These are phyloP conservation scores for Candida stauntonica DNA, from an alignment of 805 yeast species.

Conservation along the genomic window DNA sequence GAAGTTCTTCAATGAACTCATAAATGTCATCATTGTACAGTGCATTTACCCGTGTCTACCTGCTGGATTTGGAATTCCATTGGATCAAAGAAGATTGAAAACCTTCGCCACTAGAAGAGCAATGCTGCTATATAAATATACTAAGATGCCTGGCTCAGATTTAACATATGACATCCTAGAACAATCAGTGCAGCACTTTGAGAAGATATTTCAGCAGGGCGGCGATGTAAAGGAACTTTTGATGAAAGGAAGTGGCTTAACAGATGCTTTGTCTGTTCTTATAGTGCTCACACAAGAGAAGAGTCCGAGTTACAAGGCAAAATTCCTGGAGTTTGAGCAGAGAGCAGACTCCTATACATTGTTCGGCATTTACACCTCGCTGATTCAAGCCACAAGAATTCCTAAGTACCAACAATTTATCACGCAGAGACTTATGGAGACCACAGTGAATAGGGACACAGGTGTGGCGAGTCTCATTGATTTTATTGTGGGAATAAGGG, in stretches of 20 bases:
- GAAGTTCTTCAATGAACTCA: slow-evolving; percentile 60
- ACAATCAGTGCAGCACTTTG: slow-evolving; percentile 21
- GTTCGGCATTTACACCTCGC: slow-evolving; percentile 52
- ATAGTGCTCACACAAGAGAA: slow-evolving; percentile 33
- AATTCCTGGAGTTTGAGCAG: slow-evolving; percentile 32
- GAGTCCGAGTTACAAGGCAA: not conserved
- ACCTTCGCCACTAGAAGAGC: slow-evolving; percentile 34
- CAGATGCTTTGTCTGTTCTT: slow-evolving; percentile 51
- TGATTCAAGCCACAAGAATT: slow-evolving; percentile 47
- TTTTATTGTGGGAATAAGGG: slow-evolving; percentile 71
- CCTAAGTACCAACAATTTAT: slow-evolving; percentile 44
- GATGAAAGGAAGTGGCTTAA: slow-evolving; percentile 60
- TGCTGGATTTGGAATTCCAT: slow-evolving; percentile 55
- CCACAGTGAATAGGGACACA: slow-evolving; percentile 56
- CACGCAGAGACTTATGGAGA: slow-evolving; percentile 43
- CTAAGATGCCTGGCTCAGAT: slow-evolving; percentile 7
- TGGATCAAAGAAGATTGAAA: slow-evolving; percentile 53
- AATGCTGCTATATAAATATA: slow-evolving; percentile 17
- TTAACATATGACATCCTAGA: slow-evolving; percentile 3
- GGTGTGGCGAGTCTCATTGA: slow-evolving; percentile 78
- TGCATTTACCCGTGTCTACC: slow-evolving; percentile 68
- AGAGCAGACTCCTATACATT: slow-evolving; percentile 65
- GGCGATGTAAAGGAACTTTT: slow-evolving; percentile 41
- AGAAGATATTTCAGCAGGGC: slow-evolving; percentile 20
- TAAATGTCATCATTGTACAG: slow-evolving; percentile 61